These are phyloP conservation scores for Naganishia sp. DNA, from an alignment of 1,284 basidiomycete species.

Conservation along the genomic window DNA sequence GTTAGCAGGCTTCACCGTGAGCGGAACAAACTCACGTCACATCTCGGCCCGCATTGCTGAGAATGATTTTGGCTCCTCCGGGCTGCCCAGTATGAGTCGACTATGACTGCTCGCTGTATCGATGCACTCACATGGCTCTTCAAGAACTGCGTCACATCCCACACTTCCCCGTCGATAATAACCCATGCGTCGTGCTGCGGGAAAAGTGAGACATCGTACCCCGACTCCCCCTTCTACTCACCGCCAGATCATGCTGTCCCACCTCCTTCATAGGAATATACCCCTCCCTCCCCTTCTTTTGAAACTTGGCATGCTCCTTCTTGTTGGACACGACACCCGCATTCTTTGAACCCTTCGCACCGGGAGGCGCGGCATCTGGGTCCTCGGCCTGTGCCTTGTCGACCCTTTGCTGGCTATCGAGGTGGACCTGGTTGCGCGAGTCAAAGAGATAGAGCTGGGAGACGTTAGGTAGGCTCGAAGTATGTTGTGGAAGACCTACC, in stretches of 20 bases:
- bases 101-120: neutral
- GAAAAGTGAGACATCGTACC: neutral
- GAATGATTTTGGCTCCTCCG: conserved; percentile 56
- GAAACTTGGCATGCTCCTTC: conserved; percentile 3
- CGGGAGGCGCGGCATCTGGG: conserved; percentile 22
- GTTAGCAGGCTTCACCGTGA: neutral
- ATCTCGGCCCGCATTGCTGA: conserved; percentile 59
- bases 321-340: conserved; percentile 17
- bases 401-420: conserved; percentile 22
- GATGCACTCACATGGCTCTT: conserved; percentile 47
- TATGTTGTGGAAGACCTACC: neutral
- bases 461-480: neutral
- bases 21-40: conserved; percentile 53
- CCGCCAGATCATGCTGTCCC: conserved; percentile 37
- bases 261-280: conserved; percentile 40
- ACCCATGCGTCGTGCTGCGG: conserved; percentile 40
- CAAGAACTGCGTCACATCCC: conserved; percentile 72
- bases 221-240: neutral
- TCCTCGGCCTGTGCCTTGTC: conserved; percentile 23
- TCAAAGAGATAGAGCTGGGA: conserved; percentile 7
- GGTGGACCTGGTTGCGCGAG: neutral
- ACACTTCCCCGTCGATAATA: conserved; percentile 42
- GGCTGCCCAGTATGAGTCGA: conserved; percentile 40
- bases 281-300: conserved; percentile 8
- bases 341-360: conserved; percentile 22